Evolutionary conservation across 2,329 filamentous ascomycete genomes (phyloP).

Genomic region (Diaporthe citriasiana): DNA sequence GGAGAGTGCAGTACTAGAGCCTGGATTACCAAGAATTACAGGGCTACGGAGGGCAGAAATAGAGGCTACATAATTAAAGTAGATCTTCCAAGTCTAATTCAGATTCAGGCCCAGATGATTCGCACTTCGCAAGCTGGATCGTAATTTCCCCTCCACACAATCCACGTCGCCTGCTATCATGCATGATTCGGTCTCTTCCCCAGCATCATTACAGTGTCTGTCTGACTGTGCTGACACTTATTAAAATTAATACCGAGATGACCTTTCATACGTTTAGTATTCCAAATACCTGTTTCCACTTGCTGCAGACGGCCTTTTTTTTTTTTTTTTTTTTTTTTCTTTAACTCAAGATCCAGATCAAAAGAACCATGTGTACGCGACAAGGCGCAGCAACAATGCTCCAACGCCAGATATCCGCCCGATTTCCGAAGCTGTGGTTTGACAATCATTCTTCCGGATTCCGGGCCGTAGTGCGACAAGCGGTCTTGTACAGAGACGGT

Average conservation of each 20-base stretch:
- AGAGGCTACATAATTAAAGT: neutral
- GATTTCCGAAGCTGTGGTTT: neutral
- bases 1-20: neutral
- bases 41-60: neutral
- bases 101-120: neutral
- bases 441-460: neutral
- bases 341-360: neutral
- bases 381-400: neutral
- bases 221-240: neutral
- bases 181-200: neutral
- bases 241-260: neutral
- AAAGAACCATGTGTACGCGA: neutral
- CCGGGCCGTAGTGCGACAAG: conserved; percentile 17
- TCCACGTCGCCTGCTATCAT: neutral
- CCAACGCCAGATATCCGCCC: neutral
- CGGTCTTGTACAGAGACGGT: neutral
- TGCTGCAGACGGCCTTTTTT: neutral
- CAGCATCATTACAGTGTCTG: neutral
- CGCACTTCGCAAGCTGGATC: neutral
- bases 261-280: neutral
- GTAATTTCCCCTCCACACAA: fast-evolving
- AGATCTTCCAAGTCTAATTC: neutral
- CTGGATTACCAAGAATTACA: neutral
- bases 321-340: neutral
- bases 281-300: neutral